Evolutionary conservation across 345 rosid genomes (phyloP), one percentile per base, ranked within the genome.

Genomic region (Orychophragmus violaceus): DNA sequence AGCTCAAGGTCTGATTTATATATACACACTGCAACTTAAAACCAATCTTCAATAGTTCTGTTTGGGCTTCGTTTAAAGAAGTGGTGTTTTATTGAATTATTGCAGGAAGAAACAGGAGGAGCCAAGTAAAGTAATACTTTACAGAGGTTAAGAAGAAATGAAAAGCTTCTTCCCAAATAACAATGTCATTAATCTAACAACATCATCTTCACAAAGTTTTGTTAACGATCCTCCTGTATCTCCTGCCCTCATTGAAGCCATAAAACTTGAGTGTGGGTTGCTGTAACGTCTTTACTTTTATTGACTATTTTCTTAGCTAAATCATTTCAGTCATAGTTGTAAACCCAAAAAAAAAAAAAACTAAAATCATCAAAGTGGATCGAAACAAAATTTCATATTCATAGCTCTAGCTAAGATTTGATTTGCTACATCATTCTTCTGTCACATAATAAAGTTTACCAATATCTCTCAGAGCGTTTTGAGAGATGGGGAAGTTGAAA

Each of bases 71-170:
- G 19, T 16, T 12, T 57, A n/a, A 11, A 14, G 35, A 45, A 46
- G 8, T 62, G 62, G 17, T 62, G n/a, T 37, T 22, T 29, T 12
- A 50, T 44, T 14, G 0, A 55, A 41, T 7, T 30, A 30, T 8
- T 45, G 62, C 85, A 91, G 97, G 84, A 90, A 88, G 92, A 83
- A 45, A 93, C 97, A 4, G 97, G 96, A 17, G 78, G 98, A 90
- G 84, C 96, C 97, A 44, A 86, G 82, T 79, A 93, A 88, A 78
- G 84, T 93, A 44, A 88, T 90, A 74, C 85, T 90, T 10, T 93
- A 90, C 77, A 71, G 94, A 8, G 94, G 96, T 60, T 90, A 77
- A 46, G 84, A 74, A 61, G 73, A 67, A 45, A 53, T 51, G 45
- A 74, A 36, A 66, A 53, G 73, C 68, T 74, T 66, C 39, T 88